Conservation (phyloP, 768 basidiomycete species). For the Lepiota venenata region DNA sequence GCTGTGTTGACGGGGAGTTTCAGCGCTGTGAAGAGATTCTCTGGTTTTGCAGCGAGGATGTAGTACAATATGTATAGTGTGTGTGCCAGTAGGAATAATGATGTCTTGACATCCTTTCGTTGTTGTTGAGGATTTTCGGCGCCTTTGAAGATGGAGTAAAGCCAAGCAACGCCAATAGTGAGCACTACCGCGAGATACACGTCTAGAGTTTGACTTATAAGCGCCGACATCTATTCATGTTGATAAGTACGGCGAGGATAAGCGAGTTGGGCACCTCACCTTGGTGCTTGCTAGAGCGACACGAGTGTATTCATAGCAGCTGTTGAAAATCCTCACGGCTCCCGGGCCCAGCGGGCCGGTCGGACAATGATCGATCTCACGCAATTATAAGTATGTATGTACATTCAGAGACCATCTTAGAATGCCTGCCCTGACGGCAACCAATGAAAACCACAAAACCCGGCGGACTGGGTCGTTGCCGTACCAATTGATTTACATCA, state of each 20-base stretch:
- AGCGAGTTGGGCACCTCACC: not conserved
- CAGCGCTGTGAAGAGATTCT: conserved; percentile 61
- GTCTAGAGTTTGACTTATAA: not conserved
- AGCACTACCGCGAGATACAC: conserved; percentile 4
- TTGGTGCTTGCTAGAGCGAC: not conserved
- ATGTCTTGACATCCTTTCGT: conserved; percentile 19
- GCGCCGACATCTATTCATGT: conserved; percentile 5
- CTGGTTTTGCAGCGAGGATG: conserved; percentile 45
- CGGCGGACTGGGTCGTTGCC: no score
- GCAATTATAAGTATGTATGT: no score
- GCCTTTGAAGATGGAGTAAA: conserved; percentile 9
- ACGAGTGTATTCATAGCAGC: no score
- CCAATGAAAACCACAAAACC: no score
- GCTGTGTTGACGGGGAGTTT: conserved; percentile 51
- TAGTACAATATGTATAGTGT: conserved; percentile 46
- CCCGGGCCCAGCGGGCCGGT: no score
- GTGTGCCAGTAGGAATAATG: conserved; percentile 43
- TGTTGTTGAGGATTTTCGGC: not conserved
- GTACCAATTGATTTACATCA: no score
- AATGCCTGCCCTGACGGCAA: no score
- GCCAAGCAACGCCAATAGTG: conserved; percentile 2
- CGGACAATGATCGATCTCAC: no score
- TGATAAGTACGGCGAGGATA: no score
- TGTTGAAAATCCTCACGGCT: no score
- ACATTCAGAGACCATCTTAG: no score